These are phyloP conservation scores for Helotiales sp. DNA, from an alignment of 2,329 filamentous ascomycete species.

Conservation along the genomic window DNA sequence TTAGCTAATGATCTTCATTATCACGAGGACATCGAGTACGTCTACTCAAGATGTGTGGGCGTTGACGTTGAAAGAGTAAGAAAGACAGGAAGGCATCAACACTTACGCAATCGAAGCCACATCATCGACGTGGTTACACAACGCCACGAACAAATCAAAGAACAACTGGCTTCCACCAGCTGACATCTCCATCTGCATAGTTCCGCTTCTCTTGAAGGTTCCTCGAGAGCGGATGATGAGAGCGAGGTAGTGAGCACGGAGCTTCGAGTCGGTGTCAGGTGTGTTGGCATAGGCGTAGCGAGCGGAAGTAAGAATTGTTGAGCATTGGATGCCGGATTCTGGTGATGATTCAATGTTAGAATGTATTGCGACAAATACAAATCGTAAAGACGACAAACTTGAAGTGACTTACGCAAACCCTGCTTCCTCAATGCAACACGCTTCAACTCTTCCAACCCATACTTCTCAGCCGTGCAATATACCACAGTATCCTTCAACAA, in stretches of 20 bases:
- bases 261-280: constrained; percentile 85
- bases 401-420: constrained; percentile 70
- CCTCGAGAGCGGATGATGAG: constrained; percentile 85
- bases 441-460: constrained; percentile 81
- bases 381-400: no score
- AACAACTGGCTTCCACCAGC: constrained; percentile 79
- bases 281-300: constrained; percentile 88
- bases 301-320: constrained; percentile 83
- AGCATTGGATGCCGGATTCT: constrained; percentile 88
- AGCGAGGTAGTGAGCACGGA: constrained; percentile 87
- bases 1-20: constrained; percentile 7
- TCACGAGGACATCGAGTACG: no score
- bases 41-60: no score
- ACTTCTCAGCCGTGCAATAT: constrained; percentile 86
- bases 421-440: constrained; percentile 84
- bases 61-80: background rate
- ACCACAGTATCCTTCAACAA: constrained; percentile 87
- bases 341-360: constrained; percentile 40
- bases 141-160: constrained; percentile 90
- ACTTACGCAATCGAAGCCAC: constrained; percentile 57
- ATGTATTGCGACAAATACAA: no score
- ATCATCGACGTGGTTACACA: constrained; percentile 86
- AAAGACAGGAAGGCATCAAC: background rate
- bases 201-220: constrained; percentile 91
- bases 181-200: constrained; percentile 95